These are phyloP conservation scores for Debaryomyces udenii DNA, from an alignment of 1,139 yeast species.

Conservation along the genomic window DNA sequence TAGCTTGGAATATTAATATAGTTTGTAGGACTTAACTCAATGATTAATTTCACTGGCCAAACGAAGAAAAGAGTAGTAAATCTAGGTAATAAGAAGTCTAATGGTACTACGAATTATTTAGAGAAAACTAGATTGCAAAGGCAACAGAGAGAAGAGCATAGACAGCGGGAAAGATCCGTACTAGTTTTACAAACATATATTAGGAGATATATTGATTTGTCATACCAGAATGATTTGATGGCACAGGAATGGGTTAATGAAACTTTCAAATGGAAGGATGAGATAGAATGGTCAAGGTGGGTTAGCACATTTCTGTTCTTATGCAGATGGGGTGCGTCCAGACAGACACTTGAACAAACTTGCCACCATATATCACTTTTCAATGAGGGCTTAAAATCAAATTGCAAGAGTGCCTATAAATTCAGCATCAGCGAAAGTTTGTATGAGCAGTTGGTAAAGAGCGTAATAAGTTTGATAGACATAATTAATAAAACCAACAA, in stretches of 20 bases:
- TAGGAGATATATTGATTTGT: conserved; percentile 37
- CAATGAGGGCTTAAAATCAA: conserved; percentile 3
- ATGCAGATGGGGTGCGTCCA: conserved; percentile 18
- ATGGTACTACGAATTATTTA: conserved; percentile 33
- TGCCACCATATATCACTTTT: conserved; percentile 5
- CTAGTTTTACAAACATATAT: conserved; percentile 51
- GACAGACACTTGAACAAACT: conserved; percentile 8
- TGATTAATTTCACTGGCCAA: conserved; percentile 69
- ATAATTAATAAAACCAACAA: not conserved
- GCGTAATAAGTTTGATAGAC: conserved; percentile 6
- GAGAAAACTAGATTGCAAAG: conserved; percentile 69
- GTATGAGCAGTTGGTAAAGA: conserved; percentile 4
- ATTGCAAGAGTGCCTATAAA: not conserved
- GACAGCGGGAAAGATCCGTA: conserved; percentile 54
- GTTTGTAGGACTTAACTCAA: conserved; percentile 14
- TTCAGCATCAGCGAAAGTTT: conserved; percentile 1
- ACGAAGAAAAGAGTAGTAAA: conserved; percentile 68
- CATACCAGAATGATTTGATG: conserved; percentile 7
- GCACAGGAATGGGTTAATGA: conserved; percentile 11
- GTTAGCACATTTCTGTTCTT: conserved; percentile 18
- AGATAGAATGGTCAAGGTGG: conserved; percentile 13
- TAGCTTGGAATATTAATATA: not conserved
- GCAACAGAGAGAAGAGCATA: conserved; percentile 59
- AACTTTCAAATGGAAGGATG: conserved; percentile 9
- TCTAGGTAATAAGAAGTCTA: conserved; percentile 59